These are phyloP conservation scores for Heterobasidion irregulare DNA, from an alignment of 1,284 basidiomycete genomes.

Conservation along the genomic window DNA sequence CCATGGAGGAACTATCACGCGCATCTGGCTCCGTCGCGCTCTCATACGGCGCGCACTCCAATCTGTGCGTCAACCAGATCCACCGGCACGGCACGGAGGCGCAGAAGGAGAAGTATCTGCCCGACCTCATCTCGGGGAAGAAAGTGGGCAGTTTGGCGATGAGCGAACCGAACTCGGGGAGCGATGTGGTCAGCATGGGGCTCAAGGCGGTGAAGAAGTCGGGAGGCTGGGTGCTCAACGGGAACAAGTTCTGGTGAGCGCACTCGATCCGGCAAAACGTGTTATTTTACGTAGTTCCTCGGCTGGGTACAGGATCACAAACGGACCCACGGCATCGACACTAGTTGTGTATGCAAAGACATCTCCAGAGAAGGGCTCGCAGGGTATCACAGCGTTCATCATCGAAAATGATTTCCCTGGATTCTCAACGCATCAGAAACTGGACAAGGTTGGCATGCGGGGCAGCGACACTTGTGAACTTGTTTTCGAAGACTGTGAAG, in stretches of 20 bases:
- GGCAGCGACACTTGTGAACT: conserved; percentile 93
- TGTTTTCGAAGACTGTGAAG: conserved; percentile 78
- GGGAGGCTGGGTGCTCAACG: conserved; percentile 76
- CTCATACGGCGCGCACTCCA: conserved; percentile 92
- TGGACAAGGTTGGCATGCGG: conserved; percentile 96
- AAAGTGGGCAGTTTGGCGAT: conserved; percentile 91
- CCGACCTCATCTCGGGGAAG: conserved; percentile 73
- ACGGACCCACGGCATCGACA: conserved; percentile 85
- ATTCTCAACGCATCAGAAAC: conserved; percentile 84
- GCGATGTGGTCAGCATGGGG: conserved; percentile 90
- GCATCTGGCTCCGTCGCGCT: conserved; percentile 88
- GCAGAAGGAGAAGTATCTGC: conserved; percentile 86
- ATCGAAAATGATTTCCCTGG: conserved; percentile 77
- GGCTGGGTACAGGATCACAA: conserved; percentile 75
- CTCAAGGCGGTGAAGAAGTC: conserved; percentile 71
- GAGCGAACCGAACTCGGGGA: conserved; percentile 88
- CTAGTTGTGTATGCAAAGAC: conserved; percentile 94
- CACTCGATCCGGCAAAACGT: neutral
- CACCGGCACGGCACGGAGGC: conserved; percentile 79
- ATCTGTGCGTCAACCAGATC: conserved; percentile 86
- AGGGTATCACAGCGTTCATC: conserved; percentile 91
- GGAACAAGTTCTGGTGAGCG: conserved; percentile 88
- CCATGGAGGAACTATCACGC: conserved; percentile 88
- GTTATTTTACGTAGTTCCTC: neutral
- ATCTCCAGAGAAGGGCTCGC: conserved; percentile 67